Conservation (phyloP, 768 basidiomycete genomes). For the Russula foetens region DNA sequence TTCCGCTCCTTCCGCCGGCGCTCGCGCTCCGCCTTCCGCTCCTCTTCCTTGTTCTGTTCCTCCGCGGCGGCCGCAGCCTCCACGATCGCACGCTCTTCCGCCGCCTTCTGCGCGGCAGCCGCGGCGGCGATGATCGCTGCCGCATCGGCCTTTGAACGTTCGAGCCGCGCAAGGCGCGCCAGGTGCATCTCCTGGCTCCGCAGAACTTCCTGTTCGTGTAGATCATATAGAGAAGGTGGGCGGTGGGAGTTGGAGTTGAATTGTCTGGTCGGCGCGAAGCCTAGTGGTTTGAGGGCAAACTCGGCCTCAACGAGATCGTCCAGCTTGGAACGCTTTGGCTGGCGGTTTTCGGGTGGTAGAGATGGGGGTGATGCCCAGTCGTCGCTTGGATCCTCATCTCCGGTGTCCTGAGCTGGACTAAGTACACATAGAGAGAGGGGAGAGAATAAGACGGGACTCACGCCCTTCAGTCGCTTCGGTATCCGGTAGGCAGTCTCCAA, state of each 20-base stretch:
- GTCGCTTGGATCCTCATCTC: slow-evolving; percentile 16
- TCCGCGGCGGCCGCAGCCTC: slow-evolving; percentile 22
- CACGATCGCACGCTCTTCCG: slow-evolving; percentile 19
- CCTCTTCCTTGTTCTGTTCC: slow-evolving; percentile 15
- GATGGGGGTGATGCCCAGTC: slow-evolving; percentile 2
- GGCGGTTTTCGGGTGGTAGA: slow-evolving; percentile 17
- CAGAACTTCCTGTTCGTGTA: neutral
- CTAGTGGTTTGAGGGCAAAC: slow-evolving; percentile 24
- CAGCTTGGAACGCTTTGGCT: slow-evolving; percentile 20
- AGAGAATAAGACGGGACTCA: slow-evolving; percentile 21
- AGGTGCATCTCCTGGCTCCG: neutral
- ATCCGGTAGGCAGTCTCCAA: slow-evolving; percentile 79
- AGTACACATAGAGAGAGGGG: neutral
- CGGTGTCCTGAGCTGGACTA: slow-evolving; percentile 22
- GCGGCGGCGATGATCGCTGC: slow-evolving; percentile 38
- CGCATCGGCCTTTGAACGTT: slow-evolving; percentile 25
- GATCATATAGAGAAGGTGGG: neutral
- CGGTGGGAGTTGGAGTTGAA: neutral
- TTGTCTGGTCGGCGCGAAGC: slow-evolving; percentile 7
- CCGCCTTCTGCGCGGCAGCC: slow-evolving; percentile 24
- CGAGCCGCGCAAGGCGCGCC: slow-evolving; percentile 7
- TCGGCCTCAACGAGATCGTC: slow-evolving; percentile 16
- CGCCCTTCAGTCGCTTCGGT: slow-evolving; percentile 56
- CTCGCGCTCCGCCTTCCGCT: slow-evolving; percentile 25
- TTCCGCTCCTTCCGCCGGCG: slow-evolving; percentile 13